These are phyloP conservation scores for Taphrina flavorubra DNA, from an alignment of 1,139 yeast species.

Conservation along the genomic window DNA sequence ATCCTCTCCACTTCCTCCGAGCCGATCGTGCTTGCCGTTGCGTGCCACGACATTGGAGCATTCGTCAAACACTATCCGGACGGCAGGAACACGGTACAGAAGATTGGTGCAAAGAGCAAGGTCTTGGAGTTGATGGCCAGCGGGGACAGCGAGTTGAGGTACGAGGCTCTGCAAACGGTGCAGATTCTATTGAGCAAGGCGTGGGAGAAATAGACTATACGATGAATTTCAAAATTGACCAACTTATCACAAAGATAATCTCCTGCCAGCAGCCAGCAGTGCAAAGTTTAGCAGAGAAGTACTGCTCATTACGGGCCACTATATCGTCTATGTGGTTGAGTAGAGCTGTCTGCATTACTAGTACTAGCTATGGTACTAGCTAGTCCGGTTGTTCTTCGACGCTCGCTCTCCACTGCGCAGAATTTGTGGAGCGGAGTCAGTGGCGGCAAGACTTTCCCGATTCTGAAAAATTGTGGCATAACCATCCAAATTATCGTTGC, in stretches of 20 bases:
- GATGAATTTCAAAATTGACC: too few species aligned
- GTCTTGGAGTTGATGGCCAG: constrained; percentile 86
- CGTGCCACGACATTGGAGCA: constrained; percentile 76
- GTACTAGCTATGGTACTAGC: too few species aligned
- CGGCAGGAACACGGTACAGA: constrained; percentile 57
- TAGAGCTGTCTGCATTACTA: too few species aligned
- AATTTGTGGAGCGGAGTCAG: background rate
- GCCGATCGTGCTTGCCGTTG: constrained; percentile 57
- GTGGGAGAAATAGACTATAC: constrained; percentile 44
- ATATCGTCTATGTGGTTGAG: too few species aligned
- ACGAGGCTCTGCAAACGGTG: constrained; percentile 92
- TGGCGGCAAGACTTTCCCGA: background rate
- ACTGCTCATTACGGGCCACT: too few species aligned
- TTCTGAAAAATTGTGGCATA: background rate
- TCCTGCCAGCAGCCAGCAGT: too few species aligned
- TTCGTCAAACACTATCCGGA: constrained; percentile 71
- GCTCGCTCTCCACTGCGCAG: too few species aligned
- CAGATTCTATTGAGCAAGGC: constrained; percentile 88
- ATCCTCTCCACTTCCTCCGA: constrained; percentile 51
- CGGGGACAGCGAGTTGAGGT: constrained; percentile 84
- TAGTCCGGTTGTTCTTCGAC: too few species aligned
- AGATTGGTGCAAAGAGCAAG: constrained; percentile 67
- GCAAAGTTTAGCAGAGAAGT: too few species aligned
- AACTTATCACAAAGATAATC: too few species aligned
- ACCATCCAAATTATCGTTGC: constrained; percentile 3